Evolutionary conservation across 768 basidiomycete species (phyloP), one percentile per base, ranked within the genome.

Genomic region (Suillus subaureus): DNA sequence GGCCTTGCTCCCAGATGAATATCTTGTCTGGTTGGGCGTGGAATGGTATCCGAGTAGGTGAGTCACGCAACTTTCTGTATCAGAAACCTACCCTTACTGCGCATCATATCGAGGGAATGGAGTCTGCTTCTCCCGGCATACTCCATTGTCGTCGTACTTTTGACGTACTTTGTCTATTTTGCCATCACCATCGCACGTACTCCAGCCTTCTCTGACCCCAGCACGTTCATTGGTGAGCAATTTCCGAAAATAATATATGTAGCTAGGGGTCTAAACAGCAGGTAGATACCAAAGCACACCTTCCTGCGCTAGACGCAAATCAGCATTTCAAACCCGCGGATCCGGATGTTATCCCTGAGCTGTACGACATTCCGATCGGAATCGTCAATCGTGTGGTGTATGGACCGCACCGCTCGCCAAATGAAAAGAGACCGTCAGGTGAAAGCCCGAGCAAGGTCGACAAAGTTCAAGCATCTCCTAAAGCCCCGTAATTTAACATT

Each of bases 31-130:
- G 78, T 73, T 86, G 12, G 94, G 94, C 11, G 81, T 95, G 35
- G 78, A 83, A 13, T 96, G 94, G 94, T 96, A 94, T 72, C 94
- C 94, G n/a, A 93, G 83, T 72, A 84, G 93, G 94, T 92, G 64
- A 68, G 84, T 69, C 35, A 63, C 47, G 7, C 40, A 28, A n/a
- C 21, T 40, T n/a, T 3, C 35, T 13, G 12, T 42, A 57, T 64
- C 26, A 51, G 35, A 43, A 49, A 26, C 42, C 60, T 65, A 43
- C 62, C 51, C 33, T 43, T 9, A 64, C 6, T 55, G 12, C 61
- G 65, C 56, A 64, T 40, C 35, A 35, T 18, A 58, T n/a, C 21
- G 68, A 95, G 94, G 23, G 93, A 96, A 81, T 96, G 94, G 94
- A 85, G 92, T 33, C 70, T 96, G 33, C 84, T 95, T 23, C 71